These are phyloP conservation scores for Plasmodium cynomolgi DNA, from an alignment of 169 alveolate genomes.

Conservation along the genomic window DNA sequence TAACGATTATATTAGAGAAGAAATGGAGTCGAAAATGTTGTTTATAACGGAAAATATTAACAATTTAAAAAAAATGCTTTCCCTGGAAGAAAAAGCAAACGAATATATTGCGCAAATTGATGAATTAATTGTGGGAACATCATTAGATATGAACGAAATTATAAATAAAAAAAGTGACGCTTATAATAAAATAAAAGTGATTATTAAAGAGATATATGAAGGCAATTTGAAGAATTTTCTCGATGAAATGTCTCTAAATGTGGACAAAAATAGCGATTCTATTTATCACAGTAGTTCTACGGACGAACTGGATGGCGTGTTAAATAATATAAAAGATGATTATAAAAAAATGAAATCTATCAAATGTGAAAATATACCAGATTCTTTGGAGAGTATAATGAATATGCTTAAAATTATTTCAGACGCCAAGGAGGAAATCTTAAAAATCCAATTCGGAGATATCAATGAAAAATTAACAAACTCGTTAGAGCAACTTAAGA, in stretches of 20 bases:
- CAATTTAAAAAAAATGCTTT: background rate
- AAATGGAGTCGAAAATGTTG: background rate
- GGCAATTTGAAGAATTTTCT: background rate
- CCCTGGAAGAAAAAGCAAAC: background rate
- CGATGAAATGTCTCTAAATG: background rate
- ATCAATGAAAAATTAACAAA: constrained; percentile 1
- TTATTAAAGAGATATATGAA: background rate
- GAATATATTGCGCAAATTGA: background rate
- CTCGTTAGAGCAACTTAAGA: background rate
- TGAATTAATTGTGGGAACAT: background rate
- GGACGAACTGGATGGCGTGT: background rate
- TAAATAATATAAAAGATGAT: background rate
- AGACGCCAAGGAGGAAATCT: constrained; percentile 1
- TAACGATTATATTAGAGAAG: background rate
- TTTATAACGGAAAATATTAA: constrained; percentile 18
- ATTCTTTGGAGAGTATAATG: background rate
- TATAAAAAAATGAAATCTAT: background rate
- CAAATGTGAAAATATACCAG: background rate
- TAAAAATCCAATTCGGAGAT: constrained; percentile 4
- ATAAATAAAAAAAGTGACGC: constrained; percentile 10
- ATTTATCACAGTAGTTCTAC: background rate
- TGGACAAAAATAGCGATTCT: background rate
- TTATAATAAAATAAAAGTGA: background rate
- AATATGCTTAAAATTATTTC: background rate
- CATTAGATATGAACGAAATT: constrained; percentile 3